A percentile compares a stretch with the other conserved stretches of the same genome.
These are phyloP conservation scores for Talaromyces sp. DNA, from an alignment of 2,329 filamentous ascomycete genomes.

Conservation along the genomic window DNA sequence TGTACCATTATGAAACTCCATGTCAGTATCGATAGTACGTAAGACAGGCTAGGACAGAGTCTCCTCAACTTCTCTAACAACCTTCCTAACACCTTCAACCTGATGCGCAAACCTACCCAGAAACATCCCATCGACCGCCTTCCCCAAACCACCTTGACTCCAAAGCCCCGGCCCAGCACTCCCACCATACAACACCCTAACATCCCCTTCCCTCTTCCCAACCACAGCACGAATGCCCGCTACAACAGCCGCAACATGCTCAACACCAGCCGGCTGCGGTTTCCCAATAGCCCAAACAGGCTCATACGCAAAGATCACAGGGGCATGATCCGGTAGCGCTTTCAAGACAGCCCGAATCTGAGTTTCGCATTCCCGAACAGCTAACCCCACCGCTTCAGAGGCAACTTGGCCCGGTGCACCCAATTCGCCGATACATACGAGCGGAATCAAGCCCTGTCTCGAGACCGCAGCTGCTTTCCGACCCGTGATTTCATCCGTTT, in stretches of 20 bases:
- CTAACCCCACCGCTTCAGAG: slow-evolving; percentile 49
- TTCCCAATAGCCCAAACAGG: slow-evolving; percentile 86
- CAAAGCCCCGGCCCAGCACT: slow-evolving; percentile 77
- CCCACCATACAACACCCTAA: slow-evolving; percentile 73
- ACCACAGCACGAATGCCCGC: slow-evolving; percentile 55
- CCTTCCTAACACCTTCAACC: slow-evolving; percentile 63
- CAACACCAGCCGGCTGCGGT: slow-evolving; percentile 62
- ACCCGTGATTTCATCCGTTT: slow-evolving; percentile 64
- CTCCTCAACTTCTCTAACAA: slow-evolving; percentile 64
- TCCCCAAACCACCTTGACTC: slow-evolving; percentile 48
- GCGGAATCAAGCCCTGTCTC: slow-evolving; percentile 65
- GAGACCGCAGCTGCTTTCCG: slow-evolving; percentile 65
- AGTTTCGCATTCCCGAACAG: slow-evolving; percentile 59
- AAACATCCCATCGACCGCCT: slow-evolving; percentile 73
- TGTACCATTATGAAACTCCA: background rate
- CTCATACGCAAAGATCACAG: slow-evolving; percentile 77
- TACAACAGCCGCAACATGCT: slow-evolving; percentile 68
- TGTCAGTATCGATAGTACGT: no score
- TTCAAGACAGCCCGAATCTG: slow-evolving; percentile 63
- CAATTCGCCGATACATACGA: slow-evolving; percentile 76
- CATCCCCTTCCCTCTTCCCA: slow-evolving; percentile 51
- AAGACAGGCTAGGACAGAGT: slow-evolving; percentile 20
- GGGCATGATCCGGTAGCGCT: slow-evolving; percentile 56
- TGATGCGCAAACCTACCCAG: slow-evolving; percentile 78
- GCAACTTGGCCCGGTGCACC: slow-evolving; percentile 45